These are phyloP conservation scores for Sarocladium oryzae DNA, from an alignment of 2,329 filamentous ascomycete species.

Conservation along the genomic window DNA sequence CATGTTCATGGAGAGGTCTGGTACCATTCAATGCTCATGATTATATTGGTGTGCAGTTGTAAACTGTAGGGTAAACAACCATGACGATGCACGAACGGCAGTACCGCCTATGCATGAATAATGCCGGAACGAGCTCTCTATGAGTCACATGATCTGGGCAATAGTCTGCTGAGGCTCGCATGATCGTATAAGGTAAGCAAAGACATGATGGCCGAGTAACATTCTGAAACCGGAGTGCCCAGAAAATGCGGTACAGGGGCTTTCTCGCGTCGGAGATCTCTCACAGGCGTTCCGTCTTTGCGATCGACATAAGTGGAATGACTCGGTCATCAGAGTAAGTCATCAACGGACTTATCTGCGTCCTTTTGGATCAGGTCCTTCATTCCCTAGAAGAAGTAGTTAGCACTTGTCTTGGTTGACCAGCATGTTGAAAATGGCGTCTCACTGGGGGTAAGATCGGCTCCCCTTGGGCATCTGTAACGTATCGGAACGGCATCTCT, in stretches of 20 bases:
- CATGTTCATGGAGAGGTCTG: too few relatives aligned
- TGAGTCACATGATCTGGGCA: too few relatives aligned
- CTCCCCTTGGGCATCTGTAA: slow-evolving; percentile 64
- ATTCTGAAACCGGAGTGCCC: slow-evolving; percentile 3
- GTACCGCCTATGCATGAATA: too few relatives aligned
- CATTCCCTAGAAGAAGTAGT: slow-evolving; percentile 63
- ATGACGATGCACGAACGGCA: too few relatives aligned
- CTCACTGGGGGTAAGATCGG: slow-evolving; percentile 88
- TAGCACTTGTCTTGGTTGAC: background rate
- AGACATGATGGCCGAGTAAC: background rate
- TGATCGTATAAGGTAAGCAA: background rate
- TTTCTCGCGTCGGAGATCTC: background rate
- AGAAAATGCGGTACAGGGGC: background rate
- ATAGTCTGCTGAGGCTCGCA: background rate
- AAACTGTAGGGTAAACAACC: too few relatives aligned
- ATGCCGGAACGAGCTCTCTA: too few relatives aligned
- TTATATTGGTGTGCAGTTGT: too few relatives aligned
- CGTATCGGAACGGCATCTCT: slow-evolving; percentile 97
- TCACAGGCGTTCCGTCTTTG: slow-evolving; percentile 1
- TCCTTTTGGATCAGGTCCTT: slow-evolving; percentile 88
- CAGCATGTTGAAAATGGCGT: background rate
- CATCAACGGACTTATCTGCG: slow-evolving; percentile 84
- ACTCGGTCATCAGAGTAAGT: slow-evolving; percentile 56
- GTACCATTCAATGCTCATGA: too few relatives aligned
- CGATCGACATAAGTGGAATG: background rate